Evolutionary conservation across 1,139 yeast species (phyloP), one percentile per base, ranked within the genome.

Genomic region (Arxiozyma bovina): DNA sequence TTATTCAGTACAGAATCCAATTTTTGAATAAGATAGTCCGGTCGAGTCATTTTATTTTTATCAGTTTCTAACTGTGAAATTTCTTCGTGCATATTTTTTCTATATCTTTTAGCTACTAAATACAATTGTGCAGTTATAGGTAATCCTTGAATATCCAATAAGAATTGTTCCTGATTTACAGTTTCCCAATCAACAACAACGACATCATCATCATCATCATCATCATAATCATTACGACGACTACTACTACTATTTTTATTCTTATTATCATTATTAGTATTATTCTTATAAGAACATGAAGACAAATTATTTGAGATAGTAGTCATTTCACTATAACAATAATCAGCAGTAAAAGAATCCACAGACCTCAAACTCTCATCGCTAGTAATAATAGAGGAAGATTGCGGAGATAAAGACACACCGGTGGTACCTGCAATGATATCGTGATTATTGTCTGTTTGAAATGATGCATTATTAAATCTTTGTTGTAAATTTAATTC

Each of bases 401-500:
- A 27, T n/a, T 21, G 23, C 15, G 42, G 40, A 2, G 40, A 18
- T n/a, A 21, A n/a, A 9, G 18, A 18, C 34, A 21, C 23, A 21
- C n/a, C 38, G 21, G 40, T 21, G n/a, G 11, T 18, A 22, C 18
- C 3, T 9, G 18, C 9, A 11, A 5, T 34, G 12, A 34, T 15
- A 18, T 4, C 23, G 42, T 21, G 11, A 21, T 42, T 15, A 21
- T 42, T 15, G 8, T 7, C 38, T 46, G 49, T 21, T 46, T 34
- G 22, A 15, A 15, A 21, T 2, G 18, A 30, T 21, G 7, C 2
- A 11, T 5, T 43, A 17, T 48, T 44, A 21, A 47, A 42, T 23
- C 53, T 42, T 17, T 50, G 50, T 52, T 60, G 60, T 48, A 77
- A 56, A 27, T 69, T 63, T 7, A 64, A 57, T 64, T 84, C 89